Conservation (phyloP, 345 rosid genomes). For the Arabidopsis suecica region DNA sequence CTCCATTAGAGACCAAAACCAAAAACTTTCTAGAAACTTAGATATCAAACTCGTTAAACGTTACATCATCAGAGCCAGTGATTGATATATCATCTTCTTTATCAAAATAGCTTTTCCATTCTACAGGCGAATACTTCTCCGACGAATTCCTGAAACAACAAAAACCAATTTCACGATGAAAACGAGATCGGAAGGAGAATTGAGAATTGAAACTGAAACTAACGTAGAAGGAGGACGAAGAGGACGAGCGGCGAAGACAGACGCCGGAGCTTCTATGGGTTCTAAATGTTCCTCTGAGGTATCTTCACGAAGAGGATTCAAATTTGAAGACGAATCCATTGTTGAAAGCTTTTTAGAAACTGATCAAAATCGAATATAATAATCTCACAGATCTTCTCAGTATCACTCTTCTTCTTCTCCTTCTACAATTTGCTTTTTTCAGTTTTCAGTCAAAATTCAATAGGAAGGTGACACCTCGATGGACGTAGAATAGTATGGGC, state of each 20-base stretch:
- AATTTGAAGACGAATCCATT: slow-evolving; percentile 58
- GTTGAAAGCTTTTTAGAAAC: neutral
- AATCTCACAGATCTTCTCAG: slow-evolving; percentile 26
- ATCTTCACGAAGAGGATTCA: slow-evolving; percentile 64
- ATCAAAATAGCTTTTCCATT: slow-evolving; percentile 76
- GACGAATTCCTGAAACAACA: slow-evolving; percentile 54
- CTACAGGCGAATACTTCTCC: slow-evolving; percentile 67
- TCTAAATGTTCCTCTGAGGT: slow-evolving; percentile 39
- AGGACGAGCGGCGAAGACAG: slow-evolving; percentile 65
- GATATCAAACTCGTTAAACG: slow-evolving; percentile 30
- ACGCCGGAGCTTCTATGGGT: slow-evolving; percentile 43
- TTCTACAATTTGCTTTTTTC: neutral
- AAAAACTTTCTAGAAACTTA: neutral
- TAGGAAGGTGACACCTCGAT: slow-evolving; percentile 30
- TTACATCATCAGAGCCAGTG: slow-evolving; percentile 71
- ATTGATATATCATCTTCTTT: slow-evolving; percentile 74
- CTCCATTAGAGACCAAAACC: slow-evolving; percentile 26
- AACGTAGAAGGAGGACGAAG: slow-evolving; percentile 68
- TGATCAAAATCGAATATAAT: neutral
- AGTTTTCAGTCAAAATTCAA: slow-evolving; percentile 9
- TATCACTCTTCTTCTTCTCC: slow-evolving; percentile 4
- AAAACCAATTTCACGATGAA: neutral
- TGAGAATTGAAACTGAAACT: slow-evolving; percentile 33
- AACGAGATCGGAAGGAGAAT: neutral
- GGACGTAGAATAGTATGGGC: neutral